Evolutionary conservation across 1,284 basidiomycete genomes (phyloP), one percentile per base, ranked within the genome.

Genomic region (Fomitopsis pinicola): DNA sequence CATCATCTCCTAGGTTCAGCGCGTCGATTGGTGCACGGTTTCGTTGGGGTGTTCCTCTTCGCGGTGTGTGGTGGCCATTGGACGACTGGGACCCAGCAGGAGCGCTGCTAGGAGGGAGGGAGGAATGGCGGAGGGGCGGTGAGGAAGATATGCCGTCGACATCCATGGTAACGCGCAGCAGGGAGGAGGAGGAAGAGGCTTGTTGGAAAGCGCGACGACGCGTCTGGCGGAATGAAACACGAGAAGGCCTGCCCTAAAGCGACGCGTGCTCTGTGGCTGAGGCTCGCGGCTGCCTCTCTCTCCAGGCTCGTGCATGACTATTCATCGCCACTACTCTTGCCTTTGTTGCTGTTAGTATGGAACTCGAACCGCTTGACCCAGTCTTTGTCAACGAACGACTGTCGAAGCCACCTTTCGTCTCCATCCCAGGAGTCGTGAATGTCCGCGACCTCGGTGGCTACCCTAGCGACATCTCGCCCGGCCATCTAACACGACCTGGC

Each of bases 101-200:
- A 0, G 83, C 83, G 62, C 87, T 91, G 70, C 89, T 91, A 4
- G 88, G 86, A 6, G 89, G 89, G 6, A 90, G 73, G 55, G 84
- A 83, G 5, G 76, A 79, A 30, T 74, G 68, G 17, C 75, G 72
- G 7, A 72, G 62, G 17, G 73, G 70, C 12, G 75, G 76, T 54
- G 82, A 81, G 8, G 82, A 82, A 26, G 78, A 75, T 38, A 73
- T 66, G 14, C 73, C 74, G 54, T 79, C 77, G 22, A 75, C 61
- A 55, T 81, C 74, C 80, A 82, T 82, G 62, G 46, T 70, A 45
- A 46, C 36, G 14, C 48, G 26, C 5, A 40, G 12, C 12, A 40
- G 8, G 15, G 28, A 17, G 28, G 28, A 40, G 22, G 33, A 55
- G 46, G 48, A 19, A 17, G 45, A 28, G 15, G 40, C 40, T 59